Evolutionary conservation across 192 early-diverging fungal genomes (phyloP).

Genomic region (Entomortierella parvispora): DNA sequence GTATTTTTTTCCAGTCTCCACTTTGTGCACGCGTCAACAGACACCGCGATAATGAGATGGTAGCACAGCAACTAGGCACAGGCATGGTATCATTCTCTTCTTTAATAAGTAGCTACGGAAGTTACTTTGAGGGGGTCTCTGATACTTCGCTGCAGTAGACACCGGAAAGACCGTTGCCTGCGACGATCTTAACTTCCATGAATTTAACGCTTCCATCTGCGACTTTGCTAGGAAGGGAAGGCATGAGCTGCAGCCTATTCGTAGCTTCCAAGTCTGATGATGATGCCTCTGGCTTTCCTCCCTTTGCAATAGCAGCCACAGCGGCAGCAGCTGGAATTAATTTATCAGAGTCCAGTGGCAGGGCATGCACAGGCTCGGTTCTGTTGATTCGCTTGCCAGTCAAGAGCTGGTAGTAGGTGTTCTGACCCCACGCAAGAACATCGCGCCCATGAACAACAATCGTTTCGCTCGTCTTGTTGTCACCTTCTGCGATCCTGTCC

Average conservation of each 20-base stretch:
- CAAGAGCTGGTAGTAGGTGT: slow-evolving; percentile 49
- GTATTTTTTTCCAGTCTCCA: no score
- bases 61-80: no score
- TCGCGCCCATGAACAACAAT: slow-evolving; percentile 51
- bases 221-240: background rate
- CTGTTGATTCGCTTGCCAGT: slow-evolving; percentile 54
- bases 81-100: no score
- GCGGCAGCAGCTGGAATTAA: slow-evolving; percentile 22
- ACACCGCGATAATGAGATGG: no score
- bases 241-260: slow-evolving; percentile 52
- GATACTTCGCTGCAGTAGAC: slow-evolving; percentile 21
- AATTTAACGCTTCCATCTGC: background rate
- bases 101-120: no score
- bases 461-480: background rate
- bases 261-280: slow-evolving; percentile 15
- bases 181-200: slow-evolving; percentile 50
- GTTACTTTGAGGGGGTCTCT: no score
- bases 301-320: slow-evolving; percentile 33
- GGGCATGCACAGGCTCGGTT: slow-evolving; percentile 42
- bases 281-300: background rate
- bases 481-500: background rate
- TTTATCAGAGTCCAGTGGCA: slow-evolving; percentile 41
- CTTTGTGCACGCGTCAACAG: no score
- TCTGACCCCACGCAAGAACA: slow-evolving; percentile 56
- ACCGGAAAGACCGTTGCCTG: slow-evolving; percentile 50